These are phyloP conservation scores for Aquilaria sinensis DNA, from an alignment of 345 rosid genomes.

Conservation along the genomic window DNA sequence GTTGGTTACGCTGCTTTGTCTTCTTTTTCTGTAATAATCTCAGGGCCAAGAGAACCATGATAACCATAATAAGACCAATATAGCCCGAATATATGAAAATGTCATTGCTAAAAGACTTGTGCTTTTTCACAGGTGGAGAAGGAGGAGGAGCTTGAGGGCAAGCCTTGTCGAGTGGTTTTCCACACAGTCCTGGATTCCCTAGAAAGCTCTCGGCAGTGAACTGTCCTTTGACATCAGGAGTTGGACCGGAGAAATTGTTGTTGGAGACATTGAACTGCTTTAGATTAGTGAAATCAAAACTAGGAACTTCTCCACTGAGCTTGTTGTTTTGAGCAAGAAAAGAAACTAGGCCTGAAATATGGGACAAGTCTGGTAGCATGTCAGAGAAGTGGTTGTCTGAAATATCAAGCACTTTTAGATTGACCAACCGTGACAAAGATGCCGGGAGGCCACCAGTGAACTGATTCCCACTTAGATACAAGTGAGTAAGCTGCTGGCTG, in stretches of 20 bases:
- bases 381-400: constrained; percentile 41
- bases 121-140: constrained; percentile 10
- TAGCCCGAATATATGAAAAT: constrained; percentile 41
- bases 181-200: constrained; percentile 44
- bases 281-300: constrained; percentile 40
- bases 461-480: constrained; percentile 30
- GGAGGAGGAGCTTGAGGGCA: constrained; percentile 27
- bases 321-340: constrained; percentile 43
- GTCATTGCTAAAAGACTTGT: constrained; percentile 16
- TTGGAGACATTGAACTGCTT: constrained; percentile 44
- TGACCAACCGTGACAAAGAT: constrained; percentile 29
- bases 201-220: constrained; percentile 34
- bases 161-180: constrained; percentile 27
- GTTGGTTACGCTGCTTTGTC: constrained; percentile 3
- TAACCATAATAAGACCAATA: constrained; percentile 19
- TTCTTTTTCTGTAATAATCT: constrained; percentile 22
- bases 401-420: constrained; percentile 40
- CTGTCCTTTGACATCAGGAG: constrained; percentile 36
- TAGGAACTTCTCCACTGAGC: constrained; percentile 35
- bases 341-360: constrained; percentile 30
- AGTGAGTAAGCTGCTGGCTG: constrained; percentile 32
- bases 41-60: constrained; percentile 18
- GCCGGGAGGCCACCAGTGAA: constrained; percentile 41
- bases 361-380: constrained; percentile 30
- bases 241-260: constrained; percentile 47